Evolutionary conservation across 1,139 yeast genomes (phyloP).

Genomic region (Zygosaccharomyces sapae): DNA sequence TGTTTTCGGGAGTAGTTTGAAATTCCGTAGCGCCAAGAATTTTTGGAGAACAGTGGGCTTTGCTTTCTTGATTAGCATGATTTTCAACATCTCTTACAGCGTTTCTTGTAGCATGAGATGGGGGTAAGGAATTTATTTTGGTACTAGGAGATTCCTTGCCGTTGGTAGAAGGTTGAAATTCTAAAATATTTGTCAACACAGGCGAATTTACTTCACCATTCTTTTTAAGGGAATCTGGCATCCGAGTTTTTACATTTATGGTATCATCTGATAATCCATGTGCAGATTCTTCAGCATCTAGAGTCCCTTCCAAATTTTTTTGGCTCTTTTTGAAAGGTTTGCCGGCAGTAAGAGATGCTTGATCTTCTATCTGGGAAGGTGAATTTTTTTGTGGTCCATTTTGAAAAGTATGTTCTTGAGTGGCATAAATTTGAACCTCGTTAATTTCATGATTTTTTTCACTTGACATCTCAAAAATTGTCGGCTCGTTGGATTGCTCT

Average conservation of each 20-base stretch:
- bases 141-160: background rate
- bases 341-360: background rate
- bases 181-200: background rate
- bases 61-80: background rate
- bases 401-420: background rate
- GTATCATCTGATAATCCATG: background rate
- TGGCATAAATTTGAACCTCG: conserved; percentile 3
- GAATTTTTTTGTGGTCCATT: background rate
- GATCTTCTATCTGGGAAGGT: background rate
- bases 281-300: too few species aligned
- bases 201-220: background rate
- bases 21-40: background rate
- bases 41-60: background rate
- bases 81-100: background rate
- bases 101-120: background rate
- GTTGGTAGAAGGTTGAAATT: background rate
- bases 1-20: background rate
- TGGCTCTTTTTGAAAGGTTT: background rate
- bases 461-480: background rate
- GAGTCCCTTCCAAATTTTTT: too few species aligned
- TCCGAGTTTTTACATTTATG: background rate
- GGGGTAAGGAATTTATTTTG: background rate
- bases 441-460: background rate
- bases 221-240: background rate
- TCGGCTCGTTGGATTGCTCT: background rate